Conservation (phyloP, 352 stramenopile species). For the Paralagenidium karlingii region DNA sequence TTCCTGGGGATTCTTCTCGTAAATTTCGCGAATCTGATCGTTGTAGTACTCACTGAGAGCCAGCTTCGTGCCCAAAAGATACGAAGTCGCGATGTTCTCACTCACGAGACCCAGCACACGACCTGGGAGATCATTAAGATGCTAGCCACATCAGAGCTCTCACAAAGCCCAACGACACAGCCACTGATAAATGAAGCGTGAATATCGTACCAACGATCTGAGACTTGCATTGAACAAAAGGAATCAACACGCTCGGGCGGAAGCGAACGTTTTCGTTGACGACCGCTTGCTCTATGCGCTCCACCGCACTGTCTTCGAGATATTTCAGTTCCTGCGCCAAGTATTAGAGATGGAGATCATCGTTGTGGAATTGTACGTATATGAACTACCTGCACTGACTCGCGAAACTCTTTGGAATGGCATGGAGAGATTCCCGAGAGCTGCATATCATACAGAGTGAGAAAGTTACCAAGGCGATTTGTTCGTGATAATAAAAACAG, state of each 20-base stretch:
- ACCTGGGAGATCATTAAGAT: too few species aligned
- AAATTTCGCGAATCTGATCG: conserved; percentile 82
- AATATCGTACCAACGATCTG: too few species aligned
- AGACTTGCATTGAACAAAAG: too few species aligned
- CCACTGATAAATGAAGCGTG: background rate
- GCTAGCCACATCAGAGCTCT: background rate
- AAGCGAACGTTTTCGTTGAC: conserved; percentile 33
- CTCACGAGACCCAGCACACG: conserved; percentile 29
- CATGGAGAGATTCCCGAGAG: too few species aligned
- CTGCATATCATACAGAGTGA: too few species aligned
- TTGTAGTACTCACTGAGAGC: conserved; percentile 82
- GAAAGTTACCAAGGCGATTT: too few species aligned
- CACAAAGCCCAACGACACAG: background rate
- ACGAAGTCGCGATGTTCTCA: conserved; percentile 48
- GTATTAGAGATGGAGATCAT: too few species aligned
- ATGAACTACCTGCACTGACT: too few species aligned
- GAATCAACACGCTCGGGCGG: conserved; percentile 49
- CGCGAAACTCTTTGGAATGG: too few species aligned
- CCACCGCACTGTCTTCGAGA: conserved; percentile 26
- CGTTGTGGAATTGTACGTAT: too few species aligned
- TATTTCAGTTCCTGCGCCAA: conserved; percentile 34
- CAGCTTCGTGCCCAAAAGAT: conserved; percentile 56
- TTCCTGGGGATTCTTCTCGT: conserved; percentile 40
- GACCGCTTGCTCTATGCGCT: conserved; percentile 32
- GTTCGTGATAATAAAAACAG: too few species aligned